Evolutionary conservation across 768 basidiomycete genomes (phyloP), one percentile per base, ranked within the genome.

Genomic region (Psilocybe subaeruginosa): DNA sequence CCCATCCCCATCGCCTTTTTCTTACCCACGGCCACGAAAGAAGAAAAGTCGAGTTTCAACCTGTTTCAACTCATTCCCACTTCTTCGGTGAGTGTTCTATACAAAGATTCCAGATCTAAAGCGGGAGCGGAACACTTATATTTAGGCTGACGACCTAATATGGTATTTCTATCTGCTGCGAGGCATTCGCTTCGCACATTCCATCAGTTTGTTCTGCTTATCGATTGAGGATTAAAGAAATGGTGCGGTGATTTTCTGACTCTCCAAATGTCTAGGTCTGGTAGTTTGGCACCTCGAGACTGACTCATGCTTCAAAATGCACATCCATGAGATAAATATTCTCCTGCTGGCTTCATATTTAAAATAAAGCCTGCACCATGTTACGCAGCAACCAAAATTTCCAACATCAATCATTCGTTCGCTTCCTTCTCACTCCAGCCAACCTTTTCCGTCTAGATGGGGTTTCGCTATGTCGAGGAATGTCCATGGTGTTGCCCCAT

Each of bases 41-140:
- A 43, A 43, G 8, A 43, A 43, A 43, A 43, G 41, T 53, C 43
- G 51, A 54, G 46, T 56, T 56, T 56, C 54, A 56, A 43, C 29
- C 31, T 30, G 46, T 56, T 56, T 56, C 54, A 56, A 43, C 29
- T 47, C 23, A 41, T 56, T 56, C 41, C 54, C 52, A 33, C 41
- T 56, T 31, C 39, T 46, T 47, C 45, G 9, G 23, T 45, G 37
- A 56, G 41, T 43, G 41, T 43, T 43, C 41, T 43, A 43, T 43
- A 43, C 41, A 43, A 43, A 43, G 41, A 43, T n/a, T 16, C 8
- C 9, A 9, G 41, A 43, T 43, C 14, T n/a, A 43, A 43, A 43
- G 41, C 41, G 41, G 41, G 41, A 43, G 41, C 41, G 41, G 37
- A 43, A 43, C 41, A 43, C 41, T 43, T 43, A 43, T 43, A 43